Base-by-base conservation (phyloP, 2,329 filamentous ascomycete species). In the Fusarium transvaalense region DNA sequence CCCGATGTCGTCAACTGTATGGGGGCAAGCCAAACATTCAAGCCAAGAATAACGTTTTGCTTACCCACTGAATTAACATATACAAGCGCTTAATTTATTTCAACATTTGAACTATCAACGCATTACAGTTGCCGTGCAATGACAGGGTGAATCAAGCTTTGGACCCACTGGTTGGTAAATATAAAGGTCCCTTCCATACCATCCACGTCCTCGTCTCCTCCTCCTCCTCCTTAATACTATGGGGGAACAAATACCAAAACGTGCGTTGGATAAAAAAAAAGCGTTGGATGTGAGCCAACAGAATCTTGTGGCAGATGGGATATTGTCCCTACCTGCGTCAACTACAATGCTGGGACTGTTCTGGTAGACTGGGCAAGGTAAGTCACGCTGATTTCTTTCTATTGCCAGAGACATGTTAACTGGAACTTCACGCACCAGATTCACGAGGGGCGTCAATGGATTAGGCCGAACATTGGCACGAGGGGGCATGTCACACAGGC, bases 401-500 rank as follows among this genome's bases (percentile, higher is more conserved):
- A 17, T 21, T 6, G 4, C 1, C 12, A 14, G 17, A 9, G 13
- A 13, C 1, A 10, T 34, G 12, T 27, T 31, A 10, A 54, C 23
- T 23, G 13, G 25, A 3, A n/a, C 3, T 13, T 38, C 17, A 19
- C n/a, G 10, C 37, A 19, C n/a, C 21, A 62, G 56, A 41, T 31
- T 61, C 39, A 41, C 17, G 46, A 41, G 56, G 19, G 29, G 31
- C 19, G 25, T 38, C 29, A 50, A 31, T 7, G 35, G 35, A n/a
- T 3, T 23, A 3, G 19, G 6, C 23, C n/a, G n/a, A n/a, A n/a
- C 13, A 10, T 35, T 55, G 57, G 35, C 29, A 17, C 31, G 25
- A 35, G 39, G 39, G 34, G 39, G 34, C 9, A 31, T 19, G n/a
- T 61, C 35, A 46, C 47, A 29, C 58, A 42, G 41, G 35, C 56